These are phyloP conservation scores for Blumeria graminis DNA, from an alignment of 2,329 filamentous ascomycete genomes.

Conservation along the genomic window DNA sequence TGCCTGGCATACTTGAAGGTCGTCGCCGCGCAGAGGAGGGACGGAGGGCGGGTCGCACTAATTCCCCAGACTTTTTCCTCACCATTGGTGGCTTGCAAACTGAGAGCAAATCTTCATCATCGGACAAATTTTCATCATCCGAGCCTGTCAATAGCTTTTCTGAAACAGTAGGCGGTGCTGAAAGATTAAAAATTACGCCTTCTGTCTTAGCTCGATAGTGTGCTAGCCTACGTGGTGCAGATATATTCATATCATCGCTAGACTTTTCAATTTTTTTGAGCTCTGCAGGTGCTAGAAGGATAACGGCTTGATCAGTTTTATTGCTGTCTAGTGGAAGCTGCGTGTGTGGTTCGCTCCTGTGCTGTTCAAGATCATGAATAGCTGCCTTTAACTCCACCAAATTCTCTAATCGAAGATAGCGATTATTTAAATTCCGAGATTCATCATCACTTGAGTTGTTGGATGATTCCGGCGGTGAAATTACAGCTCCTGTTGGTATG, in stretches of 20 bases:
- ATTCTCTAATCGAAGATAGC: slow-evolving; percentile 12
- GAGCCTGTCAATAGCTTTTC: slow-evolving; percentile 19
- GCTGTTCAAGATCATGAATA: slow-evolving; percentile 53
- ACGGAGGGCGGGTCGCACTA: slow-evolving; percentile 78
- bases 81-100: slow-evolving; percentile 67
- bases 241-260: neutral
- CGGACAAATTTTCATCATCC: slow-evolving; percentile 31
- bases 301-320: slow-evolving; percentile 9
- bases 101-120: slow-evolving; percentile 31
- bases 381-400: slow-evolving; percentile 49
- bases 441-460: slow-evolving; percentile 71
- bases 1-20: slow-evolving; percentile 92
- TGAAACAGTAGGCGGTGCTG: slow-evolving; percentile 20
- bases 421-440: slow-evolving; percentile 3
- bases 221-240: neutral
- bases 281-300: slow-evolving; percentile 6
- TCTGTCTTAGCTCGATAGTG: slow-evolving; percentile 5
- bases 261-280: neutral
- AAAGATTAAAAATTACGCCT: slow-evolving; percentile 10
- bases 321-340: slow-evolving; percentile 10
- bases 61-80: slow-evolving; percentile 91
- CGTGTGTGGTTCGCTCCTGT: slow-evolving; percentile 31
- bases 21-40: slow-evolving; percentile 48
- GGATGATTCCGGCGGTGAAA: slow-evolving; percentile 74
- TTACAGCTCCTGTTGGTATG: slow-evolving; percentile 65